Evolutionary conservation across 108 stramenopile species (phyloP).

Genomic region (Nannochloropsis oceanica): DNA sequence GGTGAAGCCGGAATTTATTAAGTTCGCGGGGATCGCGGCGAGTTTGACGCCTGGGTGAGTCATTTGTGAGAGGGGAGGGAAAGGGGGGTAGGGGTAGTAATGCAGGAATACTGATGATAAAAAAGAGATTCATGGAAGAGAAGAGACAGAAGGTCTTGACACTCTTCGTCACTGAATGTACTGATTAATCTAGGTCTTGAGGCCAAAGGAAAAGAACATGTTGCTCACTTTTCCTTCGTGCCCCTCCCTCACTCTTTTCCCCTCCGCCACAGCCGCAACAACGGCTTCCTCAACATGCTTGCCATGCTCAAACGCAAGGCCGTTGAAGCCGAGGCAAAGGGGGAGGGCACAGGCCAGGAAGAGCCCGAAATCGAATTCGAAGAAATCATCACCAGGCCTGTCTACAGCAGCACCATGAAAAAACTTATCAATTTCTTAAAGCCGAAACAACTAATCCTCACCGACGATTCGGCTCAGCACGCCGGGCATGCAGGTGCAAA

Average conservation of each 20-base stretch:
- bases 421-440: slow-evolving; percentile 32
- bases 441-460: background rate
- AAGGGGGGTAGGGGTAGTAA: background rate
- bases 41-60: slow-evolving; percentile 53
- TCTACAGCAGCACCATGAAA: slow-evolving; percentile 58
- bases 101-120: too few relatives aligned
- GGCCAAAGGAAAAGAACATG: too few relatives aligned
- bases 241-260: background rate
- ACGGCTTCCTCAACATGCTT: slow-evolving; percentile 96
- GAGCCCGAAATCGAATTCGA: background rate
- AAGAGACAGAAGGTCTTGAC: too few relatives aligned
- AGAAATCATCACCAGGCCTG: slow-evolving; percentile 29
- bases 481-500: slow-evolving; percentile 55
- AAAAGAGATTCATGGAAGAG: too few relatives aligned
- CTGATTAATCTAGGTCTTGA: too few relatives aligned
- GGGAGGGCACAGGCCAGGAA: background rate
- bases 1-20: slow-evolving; percentile 72
- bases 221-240: too few relatives aligned
- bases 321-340: slow-evolving; percentile 1
- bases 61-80: background rate
- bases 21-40: slow-evolving; percentile 62
- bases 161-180: too few relatives aligned
- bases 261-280: slow-evolving; percentile 62
- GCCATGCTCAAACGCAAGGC: slow-evolving; percentile 57
- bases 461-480: slow-evolving; percentile 47